A percentile compares a stretch with the other conserved stretches of the same genome.
These are phyloP conservation scores for Lepidium africanum DNA, from an alignment of 345 rosid genomes.

Conservation along the genomic window DNA sequence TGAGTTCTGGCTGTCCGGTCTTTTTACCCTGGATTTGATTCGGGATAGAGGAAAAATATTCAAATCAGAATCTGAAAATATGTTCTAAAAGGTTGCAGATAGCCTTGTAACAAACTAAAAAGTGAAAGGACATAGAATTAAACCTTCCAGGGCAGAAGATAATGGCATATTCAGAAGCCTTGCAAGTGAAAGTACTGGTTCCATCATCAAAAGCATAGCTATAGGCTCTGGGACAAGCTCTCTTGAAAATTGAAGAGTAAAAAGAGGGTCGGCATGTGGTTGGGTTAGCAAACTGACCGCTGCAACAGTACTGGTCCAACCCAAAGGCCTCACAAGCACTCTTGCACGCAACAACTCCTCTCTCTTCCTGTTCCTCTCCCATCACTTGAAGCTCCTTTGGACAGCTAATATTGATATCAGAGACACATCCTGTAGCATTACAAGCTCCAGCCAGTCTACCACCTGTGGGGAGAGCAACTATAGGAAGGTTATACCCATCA, in stretches of 20 bases:
- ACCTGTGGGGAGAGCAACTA: slow-evolving; percentile 53
- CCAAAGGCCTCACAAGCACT: slow-evolving; percentile 90
- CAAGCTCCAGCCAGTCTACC: slow-evolving; percentile 56
- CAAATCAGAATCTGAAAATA: not conserved
- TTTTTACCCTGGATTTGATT: slow-evolving; percentile 9
- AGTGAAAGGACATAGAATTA: not conserved
- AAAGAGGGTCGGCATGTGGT: slow-evolving; percentile 63
- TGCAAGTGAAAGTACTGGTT: slow-evolving; percentile 85
- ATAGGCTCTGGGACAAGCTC: slow-evolving; percentile 85
- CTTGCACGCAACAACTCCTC: slow-evolving; percentile 63
- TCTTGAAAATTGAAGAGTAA: slow-evolving; percentile 67
- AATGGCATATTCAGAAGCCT: slow-evolving; percentile 62
- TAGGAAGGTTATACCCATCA: slow-evolving; percentile 82
- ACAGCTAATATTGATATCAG: slow-evolving; percentile 54
- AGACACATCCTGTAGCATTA: slow-evolving; percentile 73
- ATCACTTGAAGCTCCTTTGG: slow-evolving; percentile 91
- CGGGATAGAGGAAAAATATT: not conserved
- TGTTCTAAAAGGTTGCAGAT: not conserved
- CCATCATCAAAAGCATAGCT: slow-evolving; percentile 80
- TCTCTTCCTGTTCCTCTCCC: slow-evolving; percentile 34
- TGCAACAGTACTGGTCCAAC: slow-evolving; percentile 80
- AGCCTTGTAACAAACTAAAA: not conserved
- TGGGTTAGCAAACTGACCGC: slow-evolving; percentile 85
- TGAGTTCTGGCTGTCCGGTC: slow-evolving; percentile 15
- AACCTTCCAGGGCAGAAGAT: slow-evolving; percentile 71